Percentiles rank a stretch among this genome's conserved stretches.
Evolutionary conservation across 1,284 basidiomycete genomes (phyloP).

Genomic region (Pisolithus thermaeus): DNA sequence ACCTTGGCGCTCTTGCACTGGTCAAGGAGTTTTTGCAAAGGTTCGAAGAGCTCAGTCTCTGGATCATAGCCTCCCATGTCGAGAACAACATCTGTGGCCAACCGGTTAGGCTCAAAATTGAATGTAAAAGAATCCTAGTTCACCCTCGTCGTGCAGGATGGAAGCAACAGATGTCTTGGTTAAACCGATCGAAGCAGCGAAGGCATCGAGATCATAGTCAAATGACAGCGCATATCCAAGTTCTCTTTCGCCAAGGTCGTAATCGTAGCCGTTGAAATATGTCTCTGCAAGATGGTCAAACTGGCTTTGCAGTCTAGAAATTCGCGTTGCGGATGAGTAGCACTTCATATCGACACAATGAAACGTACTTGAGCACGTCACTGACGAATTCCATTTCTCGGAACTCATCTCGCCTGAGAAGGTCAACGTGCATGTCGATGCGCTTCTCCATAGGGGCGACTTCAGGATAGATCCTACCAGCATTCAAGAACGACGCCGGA

Average conservation of each 20-base stretch:
- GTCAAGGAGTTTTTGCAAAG: constrained; percentile 76
- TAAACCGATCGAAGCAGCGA: constrained; percentile 83
- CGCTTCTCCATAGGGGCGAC: constrained; percentile 85
- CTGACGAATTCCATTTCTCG: constrained; percentile 87
- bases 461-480: constrained; percentile 82
- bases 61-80: constrained; percentile 73
- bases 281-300: constrained; percentile 87
- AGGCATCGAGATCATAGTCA: constrained; percentile 88
- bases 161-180: constrained; percentile 78
- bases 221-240: constrained; percentile 76
- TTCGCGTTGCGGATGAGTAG: neutral
- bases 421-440: constrained; percentile 86
- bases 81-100: constrained; percentile 56
- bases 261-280: constrained; percentile 76
- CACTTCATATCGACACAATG: neutral
- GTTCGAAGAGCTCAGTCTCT: constrained; percentile 69
- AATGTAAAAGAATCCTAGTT: constrained; percentile 11
- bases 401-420: constrained; percentile 83
- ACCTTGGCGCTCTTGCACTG: constrained; percentile 77
- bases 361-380: constrained; percentile 76
- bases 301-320: constrained; percentile 74
- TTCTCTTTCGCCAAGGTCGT: constrained; percentile 84
- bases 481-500: constrained; percentile 76
- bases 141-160: constrained; percentile 74
- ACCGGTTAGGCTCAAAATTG: neutral